Conservation (phyloP, 768 basidiomycete genomes). For the Clavaria fumosa region DNA sequence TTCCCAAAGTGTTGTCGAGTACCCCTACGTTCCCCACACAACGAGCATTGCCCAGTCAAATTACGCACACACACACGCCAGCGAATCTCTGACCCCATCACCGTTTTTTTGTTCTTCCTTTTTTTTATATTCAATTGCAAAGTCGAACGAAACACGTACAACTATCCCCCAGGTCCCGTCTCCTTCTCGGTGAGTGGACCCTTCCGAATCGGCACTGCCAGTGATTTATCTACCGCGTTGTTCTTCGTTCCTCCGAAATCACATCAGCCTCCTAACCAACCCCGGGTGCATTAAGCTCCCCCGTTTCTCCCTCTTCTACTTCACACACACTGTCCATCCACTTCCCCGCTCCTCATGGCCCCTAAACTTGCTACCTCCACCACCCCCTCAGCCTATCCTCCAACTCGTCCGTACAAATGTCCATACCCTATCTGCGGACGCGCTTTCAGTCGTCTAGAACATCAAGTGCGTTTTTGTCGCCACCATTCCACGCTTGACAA, state of each 20-base stretch:
- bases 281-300: not conserved
- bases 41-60: no score
- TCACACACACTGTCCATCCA: constrained; percentile 5
- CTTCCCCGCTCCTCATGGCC: constrained; percentile 5
- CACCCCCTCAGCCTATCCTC: constrained; percentile 19
- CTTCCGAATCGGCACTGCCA: no score
- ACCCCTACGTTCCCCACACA: not conserved
- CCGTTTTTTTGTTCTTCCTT: not conserved
- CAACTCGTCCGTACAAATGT: constrained; percentile 89
- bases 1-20: not conserved
- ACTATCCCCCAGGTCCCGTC: no score
- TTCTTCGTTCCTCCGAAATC: not conserved
- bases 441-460: constrained; percentile 94
- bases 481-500: constrained; percentile 4
- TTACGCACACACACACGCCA: no score
- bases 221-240: not conserved
- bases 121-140: not conserved
- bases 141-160: not conserved
- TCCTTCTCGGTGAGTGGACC: no score
- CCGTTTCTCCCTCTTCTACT: not conserved
- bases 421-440: constrained; percentile 81
- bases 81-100: not conserved
- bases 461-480: constrained; percentile 45
- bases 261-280: not conserved
- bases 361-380: constrained; percentile 10